Evolutionary conservation across 148 eudicot genomes (phyloP).

Genomic region (Tetragonia tetragonoides): DNA sequence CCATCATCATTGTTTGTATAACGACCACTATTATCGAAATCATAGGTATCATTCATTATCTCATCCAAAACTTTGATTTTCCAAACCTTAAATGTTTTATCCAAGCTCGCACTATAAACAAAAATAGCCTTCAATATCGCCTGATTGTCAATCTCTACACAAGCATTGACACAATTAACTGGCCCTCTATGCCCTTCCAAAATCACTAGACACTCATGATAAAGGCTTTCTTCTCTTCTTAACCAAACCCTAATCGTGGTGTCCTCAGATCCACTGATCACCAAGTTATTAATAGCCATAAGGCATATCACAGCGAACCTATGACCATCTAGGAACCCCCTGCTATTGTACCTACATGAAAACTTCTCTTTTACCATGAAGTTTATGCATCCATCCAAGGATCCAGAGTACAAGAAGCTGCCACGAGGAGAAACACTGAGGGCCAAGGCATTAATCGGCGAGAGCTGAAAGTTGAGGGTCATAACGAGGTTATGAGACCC

Average conservation of each 20-base stretch:
- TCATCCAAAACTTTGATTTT: constrained; percentile 52
- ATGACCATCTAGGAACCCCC: constrained; percentile 64
- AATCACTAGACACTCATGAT: constrained; percentile 54
- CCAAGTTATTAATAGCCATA: constrained; percentile 38
- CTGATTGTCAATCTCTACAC: constrained; percentile 32
- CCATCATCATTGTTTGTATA: neutral
- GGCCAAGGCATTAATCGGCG: constrained; percentile 61
- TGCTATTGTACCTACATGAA: constrained; percentile 54
- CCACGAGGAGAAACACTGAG: constrained; percentile 33
- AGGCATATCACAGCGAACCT: constrained; percentile 53
- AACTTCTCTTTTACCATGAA: constrained; percentile 53
- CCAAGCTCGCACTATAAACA: constrained; percentile 60
- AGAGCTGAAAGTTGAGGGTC: constrained; percentile 50
- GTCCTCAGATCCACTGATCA: constrained; percentile 71
- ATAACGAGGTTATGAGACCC: constrained; percentile 56
- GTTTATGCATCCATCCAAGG: constrained; percentile 60
- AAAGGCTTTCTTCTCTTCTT: constrained; percentile 41
- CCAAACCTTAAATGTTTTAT: constrained; percentile 68
- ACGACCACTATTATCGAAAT: neutral
- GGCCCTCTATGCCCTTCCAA: constrained; percentile 70
- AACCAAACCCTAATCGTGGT: constrained; percentile 64
- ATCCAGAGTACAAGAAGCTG: constrained; percentile 58
- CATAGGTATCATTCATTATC: constrained; percentile 2
- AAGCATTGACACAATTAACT: constrained; percentile 50
- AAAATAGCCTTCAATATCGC: constrained; percentile 34